These are phyloP conservation scores for Podochytrium sp. DNA, from an alignment of 192 early-diverging fungal species.

Conservation along the genomic window DNA sequence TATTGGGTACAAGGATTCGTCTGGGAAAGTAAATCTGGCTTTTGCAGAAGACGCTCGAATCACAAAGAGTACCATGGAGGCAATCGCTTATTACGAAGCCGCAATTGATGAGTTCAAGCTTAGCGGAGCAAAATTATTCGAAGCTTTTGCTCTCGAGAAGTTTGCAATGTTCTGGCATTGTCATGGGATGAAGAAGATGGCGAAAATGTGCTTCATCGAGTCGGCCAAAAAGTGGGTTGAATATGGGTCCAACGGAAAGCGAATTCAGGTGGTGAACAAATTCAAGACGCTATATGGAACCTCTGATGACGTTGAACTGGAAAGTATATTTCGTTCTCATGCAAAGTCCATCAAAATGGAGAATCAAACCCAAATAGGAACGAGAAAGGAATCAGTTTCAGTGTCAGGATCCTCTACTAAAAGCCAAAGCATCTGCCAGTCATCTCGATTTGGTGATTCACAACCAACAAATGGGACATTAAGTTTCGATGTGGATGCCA, in stretches of 20 bases:
- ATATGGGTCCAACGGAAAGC: slow-evolving; percentile 48
- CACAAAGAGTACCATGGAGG: slow-evolving; percentile 20
- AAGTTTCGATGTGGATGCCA: slow-evolving; percentile 50
- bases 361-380: neutral
- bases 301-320: neutral
- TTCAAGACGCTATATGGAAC: slow-evolving; percentile 18
- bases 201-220: slow-evolving; percentile 40
- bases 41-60: slow-evolving; percentile 16
- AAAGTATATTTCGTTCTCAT: neutral
- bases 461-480: slow-evolving; percentile 22
- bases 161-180: slow-evolving; percentile 42
- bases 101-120: slow-evolving; percentile 45
- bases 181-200: slow-evolving; percentile 36
- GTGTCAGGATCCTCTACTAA: neutral
- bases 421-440: slow-evolving; percentile 1
- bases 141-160: slow-evolving; percentile 45
- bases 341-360: neutral
- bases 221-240: slow-evolving; percentile 44
- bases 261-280: slow-evolving; percentile 24
- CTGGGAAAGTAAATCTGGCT: neutral
- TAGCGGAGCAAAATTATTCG: slow-evolving; percentile 42
- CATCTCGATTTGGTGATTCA: slow-evolving; percentile 18
- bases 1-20: neutral
- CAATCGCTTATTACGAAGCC: slow-evolving; percentile 42
- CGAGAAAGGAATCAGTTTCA: neutral